Conservation (phyloP, 2,329 filamentous ascomycete species). For the Aspergillus fumigatiaffinis region DNA sequence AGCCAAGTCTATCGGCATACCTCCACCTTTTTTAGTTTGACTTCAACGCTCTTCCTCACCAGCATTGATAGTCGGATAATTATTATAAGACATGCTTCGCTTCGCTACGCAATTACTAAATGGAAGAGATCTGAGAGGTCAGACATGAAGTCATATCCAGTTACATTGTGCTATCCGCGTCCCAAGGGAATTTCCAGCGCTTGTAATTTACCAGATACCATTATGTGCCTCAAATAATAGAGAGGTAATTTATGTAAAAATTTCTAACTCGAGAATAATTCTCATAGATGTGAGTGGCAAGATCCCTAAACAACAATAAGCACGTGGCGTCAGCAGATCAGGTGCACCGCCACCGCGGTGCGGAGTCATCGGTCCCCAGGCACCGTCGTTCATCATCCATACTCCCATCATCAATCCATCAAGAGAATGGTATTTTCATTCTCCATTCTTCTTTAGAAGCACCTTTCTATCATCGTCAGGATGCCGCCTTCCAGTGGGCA, state of each 20-base stretch:
- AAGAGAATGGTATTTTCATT: slow-evolving; percentile 16
- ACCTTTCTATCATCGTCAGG: slow-evolving; percentile 14
- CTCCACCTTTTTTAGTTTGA: background rate
- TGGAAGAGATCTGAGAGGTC: background rate
- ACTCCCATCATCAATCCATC: slow-evolving; percentile 11
- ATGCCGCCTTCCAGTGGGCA: slow-evolving; percentile 49
- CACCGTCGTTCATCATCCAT: slow-evolving; percentile 8
- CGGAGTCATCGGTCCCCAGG: slow-evolving; percentile 24
- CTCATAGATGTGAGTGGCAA: background rate
- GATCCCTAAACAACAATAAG: background rate
- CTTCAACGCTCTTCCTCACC: background rate
- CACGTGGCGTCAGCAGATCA: slow-evolving; percentile 15
- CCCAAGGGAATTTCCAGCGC: too few relatives aligned
- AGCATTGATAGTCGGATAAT: background rate
- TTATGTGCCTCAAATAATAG: background rate
- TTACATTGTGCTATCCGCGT: too few relatives aligned
- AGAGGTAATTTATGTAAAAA: background rate
- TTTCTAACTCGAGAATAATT: background rate
- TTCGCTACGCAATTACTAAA: too few relatives aligned
- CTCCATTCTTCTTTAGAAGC: slow-evolving; percentile 5
- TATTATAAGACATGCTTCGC: too few relatives aligned
- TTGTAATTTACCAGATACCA: too few relatives aligned
- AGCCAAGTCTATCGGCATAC: too few relatives aligned
- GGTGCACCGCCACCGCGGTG: slow-evolving; percentile 23
- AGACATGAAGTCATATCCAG: too few relatives aligned